A percentile compares a stretch with the other conserved stretches of the same genome.
Conservation (phyloP, 495 filamentous ascomycete species). For the Penicillium mononematosum region DNA sequence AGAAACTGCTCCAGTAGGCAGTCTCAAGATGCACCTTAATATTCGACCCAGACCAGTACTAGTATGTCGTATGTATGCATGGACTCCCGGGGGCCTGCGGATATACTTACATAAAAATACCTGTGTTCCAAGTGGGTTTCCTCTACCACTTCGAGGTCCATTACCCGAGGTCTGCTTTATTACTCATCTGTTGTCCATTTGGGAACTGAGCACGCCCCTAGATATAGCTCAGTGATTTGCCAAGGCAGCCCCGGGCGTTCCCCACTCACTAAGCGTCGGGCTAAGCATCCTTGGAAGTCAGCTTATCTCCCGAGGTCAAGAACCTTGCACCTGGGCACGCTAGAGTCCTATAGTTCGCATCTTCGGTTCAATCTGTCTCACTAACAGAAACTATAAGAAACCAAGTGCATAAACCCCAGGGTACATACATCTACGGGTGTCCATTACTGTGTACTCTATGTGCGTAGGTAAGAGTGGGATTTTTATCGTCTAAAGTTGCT, state of each 20-base stretch:
- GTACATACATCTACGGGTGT: too few relatives aligned
- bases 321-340: background rate
- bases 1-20: background rate
- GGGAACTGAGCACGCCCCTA: background rate
- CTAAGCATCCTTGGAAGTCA: background rate
- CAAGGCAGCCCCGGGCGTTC: background rate
- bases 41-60: background rate
- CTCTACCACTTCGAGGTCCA: too few relatives aligned
- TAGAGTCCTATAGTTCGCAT: background rate
- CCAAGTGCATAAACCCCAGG: too few relatives aligned
- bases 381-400: background rate
- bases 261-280: background rate
- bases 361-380: background rate
- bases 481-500: too few relatives aligned
- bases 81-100: too few relatives aligned
- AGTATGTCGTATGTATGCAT: too few relatives aligned
- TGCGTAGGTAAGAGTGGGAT: too few relatives aligned
- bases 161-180: background rate
- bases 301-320: background rate
- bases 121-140: too few relatives aligned
- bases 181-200: background rate
- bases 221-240: background rate
- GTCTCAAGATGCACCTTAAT: background rate
- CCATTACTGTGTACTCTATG: too few relatives aligned
- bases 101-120: background rate